A percentile compares a stretch with the other conserved stretches of the same genome.
phyloP scores from a whole-genome alignment of 1,139 yeast species.

The Taphrina populina region DNA sequence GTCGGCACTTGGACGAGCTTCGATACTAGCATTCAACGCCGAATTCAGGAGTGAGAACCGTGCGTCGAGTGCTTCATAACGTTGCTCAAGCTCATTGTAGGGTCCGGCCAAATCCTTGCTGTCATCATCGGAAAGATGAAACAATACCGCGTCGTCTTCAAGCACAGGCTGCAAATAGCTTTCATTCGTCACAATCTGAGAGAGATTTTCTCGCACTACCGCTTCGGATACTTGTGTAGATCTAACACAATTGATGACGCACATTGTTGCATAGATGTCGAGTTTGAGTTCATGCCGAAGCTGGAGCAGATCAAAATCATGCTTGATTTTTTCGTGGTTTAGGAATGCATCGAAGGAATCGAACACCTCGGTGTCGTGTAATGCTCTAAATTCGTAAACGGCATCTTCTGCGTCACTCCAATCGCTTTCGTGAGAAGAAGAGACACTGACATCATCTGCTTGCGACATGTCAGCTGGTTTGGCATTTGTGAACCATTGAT shows the following conservation, averaged over 20 bases:
- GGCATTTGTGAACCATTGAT: neutral
- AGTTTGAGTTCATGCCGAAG: constrained; percentile 34
- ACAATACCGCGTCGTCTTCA: constrained; percentile 42
- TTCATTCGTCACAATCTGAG: constrained; percentile 37
- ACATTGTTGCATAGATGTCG: constrained; percentile 41
- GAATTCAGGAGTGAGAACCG: constrained; percentile 38
- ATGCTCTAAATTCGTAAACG: constrained; percentile 5
- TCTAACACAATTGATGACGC: constrained; percentile 41
- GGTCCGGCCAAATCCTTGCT: constrained; percentile 39
- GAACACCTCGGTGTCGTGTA: constrained; percentile 22
- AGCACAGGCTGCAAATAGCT: constrained; percentile 41
- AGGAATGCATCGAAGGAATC: constrained; percentile 32
- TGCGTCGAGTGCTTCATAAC: constrained; percentile 34
- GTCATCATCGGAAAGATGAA: constrained; percentile 40
- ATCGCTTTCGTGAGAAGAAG: constrained; percentile 22
- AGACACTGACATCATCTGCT: constrained; percentile 1
- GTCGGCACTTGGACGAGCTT: constrained; percentile 1
- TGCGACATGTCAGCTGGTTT: neutral
- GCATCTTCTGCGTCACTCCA: constrained; percentile 31
- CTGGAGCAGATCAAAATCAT: constrained; percentile 39
- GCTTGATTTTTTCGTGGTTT: constrained; percentile 36
- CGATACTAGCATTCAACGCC: constrained; percentile 25
- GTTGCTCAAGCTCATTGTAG: constrained; percentile 14
- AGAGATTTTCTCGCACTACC: constrained; percentile 34
- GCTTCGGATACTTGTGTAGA: constrained; percentile 35